Evolutionary conservation across 1,284 basidiomycete species (phyloP), one percentile per base, ranked within the genome.

Genomic region (Thelephora terrestris): DNA sequence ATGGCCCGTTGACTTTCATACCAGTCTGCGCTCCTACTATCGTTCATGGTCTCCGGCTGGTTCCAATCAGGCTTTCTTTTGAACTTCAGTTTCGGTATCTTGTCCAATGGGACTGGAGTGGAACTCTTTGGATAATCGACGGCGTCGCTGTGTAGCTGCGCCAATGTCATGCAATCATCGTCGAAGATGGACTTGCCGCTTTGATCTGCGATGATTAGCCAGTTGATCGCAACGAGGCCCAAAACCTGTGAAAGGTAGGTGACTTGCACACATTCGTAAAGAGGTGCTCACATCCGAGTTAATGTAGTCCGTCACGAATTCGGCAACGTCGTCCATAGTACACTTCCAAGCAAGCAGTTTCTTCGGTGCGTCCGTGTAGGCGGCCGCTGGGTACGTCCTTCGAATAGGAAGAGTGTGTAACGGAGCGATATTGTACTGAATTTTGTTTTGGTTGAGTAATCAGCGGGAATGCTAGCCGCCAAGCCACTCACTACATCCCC

Each of bases 271-370:
- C 21, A 24, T 51, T 47, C 40, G 23, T 25, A 38, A 7, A 35
- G 29, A 27, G 7, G 27, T 4, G 54, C 71, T 47, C 50, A 81
- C 77, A 59, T 86, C 81, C 46, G 74, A 80, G 55, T 69, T 77
- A 52, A 85, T 81, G 52, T 78, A 87, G 50, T 86, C 79, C 46
- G 82, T 71, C 14, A 88, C 75, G 57, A 88, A 89, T 43, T 85
- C 76, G 2, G 78, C 79, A 2, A 87, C 79, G 62, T 84, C 89
- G 16, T 59, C 65, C 70, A 81, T 84, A 9, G 71, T 85, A 60
- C 75, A 79, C 32, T 66, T 71, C 25, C 73, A 73, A 39, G 71
- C 59, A 1, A 87, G 59, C 3, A 68, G 43, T 48, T 74, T 76
- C 54, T 64, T 74, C 9, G 60, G 56, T 0, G 75, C 75, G 1